Evolutionary conservation across 257 asterid species (phyloP).

Genomic region (Jacaranda mimosifolia): DNA sequence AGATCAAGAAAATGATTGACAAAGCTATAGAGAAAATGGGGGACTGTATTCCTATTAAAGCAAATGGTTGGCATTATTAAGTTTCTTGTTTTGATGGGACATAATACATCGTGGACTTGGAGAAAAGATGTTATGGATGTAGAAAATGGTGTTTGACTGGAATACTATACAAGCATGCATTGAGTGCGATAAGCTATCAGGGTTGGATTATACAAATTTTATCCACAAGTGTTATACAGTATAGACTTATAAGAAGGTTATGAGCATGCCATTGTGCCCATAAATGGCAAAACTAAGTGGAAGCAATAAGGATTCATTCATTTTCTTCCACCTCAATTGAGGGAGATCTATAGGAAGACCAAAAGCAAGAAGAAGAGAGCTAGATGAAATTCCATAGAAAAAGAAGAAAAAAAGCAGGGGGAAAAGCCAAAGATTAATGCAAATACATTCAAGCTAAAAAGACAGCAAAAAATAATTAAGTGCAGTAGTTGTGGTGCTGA

Average conservation of each 20-base stretch:
- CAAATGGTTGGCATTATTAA: background rate
- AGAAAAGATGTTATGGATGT: background rate
- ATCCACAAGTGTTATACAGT: background rate
- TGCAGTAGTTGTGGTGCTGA: too few relatives aligned
- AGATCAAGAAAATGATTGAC: too few relatives aligned
- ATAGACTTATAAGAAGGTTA: background rate
- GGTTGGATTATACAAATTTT: background rate
- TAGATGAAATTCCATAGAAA: background rate
- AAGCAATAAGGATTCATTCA: background rate
- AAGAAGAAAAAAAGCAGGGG: background rate
- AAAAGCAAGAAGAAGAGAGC: background rate
- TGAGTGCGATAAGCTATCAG: background rate
- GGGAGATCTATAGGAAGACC: background rate
- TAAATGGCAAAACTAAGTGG: background rate
- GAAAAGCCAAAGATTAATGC: background rate
- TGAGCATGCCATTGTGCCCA: background rate
- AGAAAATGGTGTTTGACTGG: background rate
- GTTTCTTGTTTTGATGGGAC: background rate
- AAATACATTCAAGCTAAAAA: background rate
- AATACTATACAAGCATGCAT: background rate
- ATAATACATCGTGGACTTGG: background rate
- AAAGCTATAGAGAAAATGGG: background rate
- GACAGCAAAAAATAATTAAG: background rate
- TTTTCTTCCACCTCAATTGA: background rate
- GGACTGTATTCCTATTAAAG: background rate